These are phyloP conservation scores for Mariannaea sp. DNA, from an alignment of 2,329 filamentous ascomycete species.

Conservation along the genomic window DNA sequence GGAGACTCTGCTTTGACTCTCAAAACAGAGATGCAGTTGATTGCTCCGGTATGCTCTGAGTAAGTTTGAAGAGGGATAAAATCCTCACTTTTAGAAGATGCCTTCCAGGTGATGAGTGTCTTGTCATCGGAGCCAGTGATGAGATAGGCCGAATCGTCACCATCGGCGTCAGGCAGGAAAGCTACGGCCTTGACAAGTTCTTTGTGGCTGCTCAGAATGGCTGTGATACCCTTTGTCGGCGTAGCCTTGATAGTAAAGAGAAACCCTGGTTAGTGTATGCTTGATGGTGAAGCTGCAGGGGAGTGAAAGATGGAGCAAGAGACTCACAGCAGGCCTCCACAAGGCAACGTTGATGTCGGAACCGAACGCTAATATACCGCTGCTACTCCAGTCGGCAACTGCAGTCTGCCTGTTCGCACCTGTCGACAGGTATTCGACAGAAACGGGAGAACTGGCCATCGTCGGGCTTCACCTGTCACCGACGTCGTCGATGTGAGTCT, in stretches of 20 bases:
- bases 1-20: conserved; percentile 36
- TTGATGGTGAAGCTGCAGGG: neutral
- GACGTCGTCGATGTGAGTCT: conserved; percentile 37
- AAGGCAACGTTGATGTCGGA: conserved; percentile 87
- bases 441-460: conserved; percentile 41
- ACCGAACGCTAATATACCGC: conserved; percentile 82
- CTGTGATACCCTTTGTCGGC: conserved; percentile 61
- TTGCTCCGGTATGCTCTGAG: conserved; percentile 70
- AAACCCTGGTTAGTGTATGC: neutral
- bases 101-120: conserved; percentile 73
- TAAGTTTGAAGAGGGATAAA: conserved; percentile 55
- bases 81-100: conserved; percentile 31
- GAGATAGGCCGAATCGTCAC: conserved; percentile 59
- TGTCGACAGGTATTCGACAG: conserved; percentile 66
- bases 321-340: conserved; percentile 78
- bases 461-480: conserved; percentile 20
- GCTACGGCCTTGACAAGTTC: conserved; percentile 82
- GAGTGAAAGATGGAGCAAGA: neutral
- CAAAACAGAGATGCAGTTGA: conserved; percentile 69
- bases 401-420: conserved; percentile 91
- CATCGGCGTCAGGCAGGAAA: conserved; percentile 64
- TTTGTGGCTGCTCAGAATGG: conserved; percentile 75
- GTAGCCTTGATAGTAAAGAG: conserved; percentile 40
- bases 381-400: conserved; percentile 83
- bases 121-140: conserved; percentile 84